Base-by-base conservation (phyloP, 1,284 basidiomycete genomes). In the Heterobasidion occidentale region DNA sequence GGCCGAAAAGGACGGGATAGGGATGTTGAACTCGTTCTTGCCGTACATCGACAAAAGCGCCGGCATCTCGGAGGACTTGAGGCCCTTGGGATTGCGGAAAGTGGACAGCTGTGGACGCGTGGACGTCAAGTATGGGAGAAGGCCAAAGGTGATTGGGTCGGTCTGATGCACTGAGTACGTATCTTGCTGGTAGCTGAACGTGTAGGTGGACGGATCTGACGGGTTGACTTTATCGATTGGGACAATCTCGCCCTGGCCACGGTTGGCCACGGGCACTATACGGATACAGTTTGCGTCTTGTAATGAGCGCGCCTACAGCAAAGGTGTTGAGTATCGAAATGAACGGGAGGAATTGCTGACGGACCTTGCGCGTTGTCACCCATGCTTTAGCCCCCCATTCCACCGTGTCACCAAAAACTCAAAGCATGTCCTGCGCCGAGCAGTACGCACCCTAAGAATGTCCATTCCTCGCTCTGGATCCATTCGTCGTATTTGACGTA, bases 121-220 rank as follows among this genome's bases (percentile, higher is more conserved):
- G 48, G 93, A 89, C 54, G 88, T 92, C 0, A 96, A 96, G 71
- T 98, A 99, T 0, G 93, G 90, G 17, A 98, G 83, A 27, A 83
- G 87, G 5, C 83, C 77, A 73, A 99, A 99, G 0, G 79, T 78
- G 55, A 81, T 20, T 1, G 88, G 83, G 0, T 78, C 78, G 20
- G 75, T 62, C 17, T 80, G 76, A 47, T 82, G 76, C 51, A 90
- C 83, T 56, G 92, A 83, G 70, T 98, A 99, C 52, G 92, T 94
- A 74, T 99, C 96, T 55, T 91, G 87, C 72, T 99, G 95, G 71
- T 98, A 99, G 70, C 80, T 89, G 79, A 99, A 98, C 15, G 88
- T 91, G 69, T 90, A 91, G 1, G 86, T 83, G 53, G 77, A 74
- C 27, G 71, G 73, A 62, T 84, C 81, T 55, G 71, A 70, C 9